Conservation (phyloP, 805 yeast species). For the Saccharomycopsis capsularis region DNA sequence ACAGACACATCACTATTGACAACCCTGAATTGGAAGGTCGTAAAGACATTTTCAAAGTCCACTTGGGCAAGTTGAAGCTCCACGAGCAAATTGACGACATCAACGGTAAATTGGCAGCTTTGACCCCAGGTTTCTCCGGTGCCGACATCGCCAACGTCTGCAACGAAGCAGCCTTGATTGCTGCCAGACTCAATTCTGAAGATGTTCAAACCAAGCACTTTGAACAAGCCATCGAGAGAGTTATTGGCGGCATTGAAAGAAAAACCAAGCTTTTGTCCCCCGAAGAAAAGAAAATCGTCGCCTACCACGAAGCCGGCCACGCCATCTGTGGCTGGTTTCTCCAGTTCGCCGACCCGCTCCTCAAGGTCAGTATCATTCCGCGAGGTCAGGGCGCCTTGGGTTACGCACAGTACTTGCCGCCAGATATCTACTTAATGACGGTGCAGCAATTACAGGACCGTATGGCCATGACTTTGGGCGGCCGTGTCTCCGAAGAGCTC, state of each 20-base stretch:
- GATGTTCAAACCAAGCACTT: slow-evolving; percentile 72
- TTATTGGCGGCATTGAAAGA: slow-evolving; percentile 92
- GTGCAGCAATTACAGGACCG: slow-evolving; percentile 77
- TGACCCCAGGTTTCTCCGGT: slow-evolving; percentile 97
- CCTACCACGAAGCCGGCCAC: slow-evolving; percentile 98
- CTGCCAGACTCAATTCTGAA: slow-evolving; percentile 76
- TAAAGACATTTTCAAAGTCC: slow-evolving; percentile 85
- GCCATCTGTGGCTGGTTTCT: slow-evolving; percentile 98
- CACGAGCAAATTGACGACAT: slow-evolving; percentile 46
- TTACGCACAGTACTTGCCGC: slow-evolving; percentile 94
- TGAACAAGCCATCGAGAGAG: slow-evolving; percentile 95
- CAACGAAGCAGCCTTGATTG: slow-evolving; percentile 95
- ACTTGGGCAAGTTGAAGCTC: slow-evolving; percentile 65
- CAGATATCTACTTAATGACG: slow-evolving; percentile 75
- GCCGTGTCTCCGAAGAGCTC: slow-evolving; percentile 92
- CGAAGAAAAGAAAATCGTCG: slow-evolving; percentile 84
- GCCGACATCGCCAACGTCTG: slow-evolving; percentile 97
- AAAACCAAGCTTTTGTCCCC: slow-evolving; percentile 76
- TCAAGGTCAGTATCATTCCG: slow-evolving; percentile 94
- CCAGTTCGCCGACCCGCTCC: slow-evolving; percentile 83
- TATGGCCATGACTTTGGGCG: slow-evolving; percentile 96
- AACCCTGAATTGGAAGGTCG: slow-evolving; percentile 94
- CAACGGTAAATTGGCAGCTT: slow-evolving; percentile 84
- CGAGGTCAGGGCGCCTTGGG: slow-evolving; percentile 97
- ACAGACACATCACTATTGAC: slow-evolving; percentile 86